A percentile compares a stretch with the other conserved stretches of the same genome.
Evolutionary conservation across 164 flowering plant genomes (phyloP).

Genomic region (Saururus chinensis): DNA sequence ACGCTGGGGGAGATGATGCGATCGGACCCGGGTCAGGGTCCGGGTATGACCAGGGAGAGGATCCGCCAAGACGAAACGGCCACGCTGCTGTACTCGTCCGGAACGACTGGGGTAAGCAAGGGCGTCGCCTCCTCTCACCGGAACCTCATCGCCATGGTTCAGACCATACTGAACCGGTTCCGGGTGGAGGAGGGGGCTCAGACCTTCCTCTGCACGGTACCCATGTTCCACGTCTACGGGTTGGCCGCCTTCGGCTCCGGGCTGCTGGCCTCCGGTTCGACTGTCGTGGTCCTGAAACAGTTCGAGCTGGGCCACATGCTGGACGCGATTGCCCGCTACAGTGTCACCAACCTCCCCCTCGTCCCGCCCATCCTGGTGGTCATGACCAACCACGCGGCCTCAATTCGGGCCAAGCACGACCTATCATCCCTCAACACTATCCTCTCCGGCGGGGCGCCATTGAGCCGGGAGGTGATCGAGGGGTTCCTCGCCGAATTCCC

Average conservation of each 20-base stretch:
- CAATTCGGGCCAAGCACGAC: constrained; percentile 35
- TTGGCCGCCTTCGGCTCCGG: constrained; percentile 49
- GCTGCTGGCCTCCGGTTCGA: constrained; percentile 41
- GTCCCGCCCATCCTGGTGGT: constrained; percentile 63
- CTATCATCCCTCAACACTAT: constrained; percentile 36
- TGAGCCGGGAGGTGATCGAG: constrained; percentile 75
- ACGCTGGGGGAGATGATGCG: constrained; percentile 33
- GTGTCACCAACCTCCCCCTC: constrained; percentile 41
- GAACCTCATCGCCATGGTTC: constrained; percentile 67
- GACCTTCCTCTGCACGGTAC: constrained; percentile 65
- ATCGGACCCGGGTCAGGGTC: constrained; percentile 20
- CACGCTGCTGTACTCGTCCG: constrained; percentile 78
- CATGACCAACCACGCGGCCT: constrained; percentile 29
- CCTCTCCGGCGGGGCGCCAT: constrained; percentile 78
- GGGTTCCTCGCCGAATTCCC: constrained; percentile 65
- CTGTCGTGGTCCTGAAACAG: constrained; percentile 42
- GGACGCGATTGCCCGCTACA: constrained; percentile 25
- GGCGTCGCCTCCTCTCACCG: constrained; percentile 74
- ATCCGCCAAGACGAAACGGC: constrained; percentile 72
- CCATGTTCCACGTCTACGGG: constrained; percentile 95
- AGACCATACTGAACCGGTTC: constrained; percentile 31
- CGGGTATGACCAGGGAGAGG: constrained; percentile 29
- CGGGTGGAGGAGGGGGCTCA: constrained; percentile 18
- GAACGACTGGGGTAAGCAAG: constrained; percentile 91
- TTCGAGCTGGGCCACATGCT: constrained; percentile 58